Base-by-base conservation (phyloP, 352 stramenopile genomes). In the Globisporangium cystogenes region DNA sequence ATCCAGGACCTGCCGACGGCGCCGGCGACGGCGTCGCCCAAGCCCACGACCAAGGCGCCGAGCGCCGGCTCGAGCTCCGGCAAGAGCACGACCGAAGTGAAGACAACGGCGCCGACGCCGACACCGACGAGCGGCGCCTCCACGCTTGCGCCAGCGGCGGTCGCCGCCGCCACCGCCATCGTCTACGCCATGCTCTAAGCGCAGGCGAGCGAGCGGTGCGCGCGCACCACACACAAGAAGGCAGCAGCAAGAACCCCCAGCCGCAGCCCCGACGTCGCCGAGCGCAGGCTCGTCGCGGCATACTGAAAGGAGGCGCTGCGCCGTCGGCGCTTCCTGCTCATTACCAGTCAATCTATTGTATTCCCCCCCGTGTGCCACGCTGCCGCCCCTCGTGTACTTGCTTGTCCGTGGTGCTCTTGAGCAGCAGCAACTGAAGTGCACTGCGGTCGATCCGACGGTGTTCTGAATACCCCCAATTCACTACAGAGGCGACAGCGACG, bases 161-260 rank as follows among this genome's bases (percentile, higher is more conserved):
- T 39, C 14, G 41, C 50, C 7, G 37, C 33, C 27, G 51, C 51
- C 40, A 41, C 40, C 29, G 27, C 40, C 37, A 18, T 43, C 40
- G 51, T 56, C 2, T 56, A 56, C 39, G 36, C 51, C 51, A 49
- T 56, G 51, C 51, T 56, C 15, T 56, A 27, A 56, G 21, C 41
- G 10, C 12, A 3, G 18, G n/a, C 8, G 18, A 24, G 39, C 18
- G 20, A 45, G 40, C 20, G 20, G 24, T 23, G 23, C 5, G 10
- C n/a, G 1, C 10, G 5, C n/a, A 21, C n/a, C n/a, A n/a, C n/a
- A n/a, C n/a, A n/a, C n/a, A n/a, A n/a, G n/a, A n/a, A n/a, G n/a
- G n/a, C n/a, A 10, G 12, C 39, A 26, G 40, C 20, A 20, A 45
- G 10, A 10, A 15, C 11, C 5, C 2, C 33, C 7, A 11, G 11